These are phyloP conservation scores for Gryganskiella cystojenkinii DNA, from an alignment of 192 early-diverging fungal genomes.

Conservation along the genomic window DNA sequence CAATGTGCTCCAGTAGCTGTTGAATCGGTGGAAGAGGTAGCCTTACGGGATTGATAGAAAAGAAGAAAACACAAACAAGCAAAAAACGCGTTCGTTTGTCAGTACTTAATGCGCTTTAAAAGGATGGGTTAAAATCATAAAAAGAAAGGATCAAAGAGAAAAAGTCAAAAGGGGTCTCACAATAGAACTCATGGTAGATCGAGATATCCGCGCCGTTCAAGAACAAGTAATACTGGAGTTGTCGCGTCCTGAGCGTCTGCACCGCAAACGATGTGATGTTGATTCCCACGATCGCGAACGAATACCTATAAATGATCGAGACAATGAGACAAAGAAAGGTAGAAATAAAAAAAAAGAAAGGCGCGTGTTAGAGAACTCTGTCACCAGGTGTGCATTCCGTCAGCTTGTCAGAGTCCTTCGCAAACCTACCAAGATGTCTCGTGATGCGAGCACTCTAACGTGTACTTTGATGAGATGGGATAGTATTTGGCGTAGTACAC, in stretches of 20 bases:
- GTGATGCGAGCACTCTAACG: slow-evolving; percentile 70
- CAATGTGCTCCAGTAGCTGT: slow-evolving; percentile 67
- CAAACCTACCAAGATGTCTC: slow-evolving; percentile 65
- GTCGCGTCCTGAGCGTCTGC: slow-evolving; percentile 65
- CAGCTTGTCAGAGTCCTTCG: too few species aligned
- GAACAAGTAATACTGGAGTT: slow-evolving; percentile 74
- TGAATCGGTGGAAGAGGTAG: slow-evolving; percentile 74
- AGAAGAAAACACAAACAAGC: too few species aligned
- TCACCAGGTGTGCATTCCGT: too few species aligned
- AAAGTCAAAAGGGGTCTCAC: slow-evolving; percentile 55
- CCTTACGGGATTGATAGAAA: too few species aligned
- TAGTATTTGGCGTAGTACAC: slow-evolving; percentile 72
- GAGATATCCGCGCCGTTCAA: slow-evolving; percentile 64
- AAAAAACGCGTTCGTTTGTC: neutral
- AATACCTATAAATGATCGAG: too few species aligned
- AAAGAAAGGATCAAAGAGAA: slow-evolving; percentile 6
- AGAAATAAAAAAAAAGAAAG: neutral
- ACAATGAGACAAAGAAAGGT: neutral
- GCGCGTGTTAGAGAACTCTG: too few species aligned
- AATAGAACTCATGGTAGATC: slow-evolving; percentile 79
- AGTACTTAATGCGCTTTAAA: neutral
- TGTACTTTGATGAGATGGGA: slow-evolving; percentile 60
- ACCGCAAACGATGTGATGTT: slow-evolving; percentile 78
- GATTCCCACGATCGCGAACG: slow-evolving; percentile 86
- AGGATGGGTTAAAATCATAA: neutral